Evolutionary conservation across 1,284 basidiomycete species (phyloP), one percentile per base, ranked within the genome.

Genomic region (Heliocybe sulcata): DNA sequence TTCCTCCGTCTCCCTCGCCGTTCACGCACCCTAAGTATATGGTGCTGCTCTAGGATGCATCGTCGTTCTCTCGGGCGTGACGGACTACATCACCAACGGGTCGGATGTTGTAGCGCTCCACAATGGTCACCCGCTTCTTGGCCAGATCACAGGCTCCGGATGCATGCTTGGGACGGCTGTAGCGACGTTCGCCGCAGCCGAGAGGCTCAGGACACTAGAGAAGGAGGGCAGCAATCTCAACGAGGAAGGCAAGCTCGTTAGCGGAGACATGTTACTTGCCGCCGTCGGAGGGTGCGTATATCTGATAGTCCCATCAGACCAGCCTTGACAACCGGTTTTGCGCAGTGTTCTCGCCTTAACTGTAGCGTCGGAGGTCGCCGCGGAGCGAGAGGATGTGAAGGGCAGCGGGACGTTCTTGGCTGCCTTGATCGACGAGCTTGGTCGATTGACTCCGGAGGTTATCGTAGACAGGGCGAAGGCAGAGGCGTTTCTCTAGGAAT

Each of bases 41-140:
- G 14, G 20, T 56, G n/a, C n/a, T n/a, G n/a, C n/a, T n/a, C n/a
- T n/a, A 92, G 91, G 85, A 54, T 90, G 91, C 59, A 75, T 97
- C 50, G 77, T 97, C 31, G 87, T 89, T 14, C 77, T 98, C 60
- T 94, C 93, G 0, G 96, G 96, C 1, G 75, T 80, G 42, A 77
- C 70, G 1, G 95, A 98, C 69, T 98, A 91, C 69, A 74, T 98
- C 49, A 93, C 92, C 0, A 91, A 98, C 65, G 95, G 95, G 1
- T 63, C 72, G 3, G 75, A 71, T 2, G 85, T 91, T 1, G 75
- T 93, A 26, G 76, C 79, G 23, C 72, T 92, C 3, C 72, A 75
- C 0, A 98, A 98, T 63, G 95, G 96, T 0, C 79, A 92, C 61
- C 71, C 77, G 11, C 72, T 90, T 12, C 80, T 97, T 4, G 87